These are phyloP conservation scores for Nicotiana knightiana DNA, from an alignment of 257 asterid species.

Conservation along the genomic window DNA sequence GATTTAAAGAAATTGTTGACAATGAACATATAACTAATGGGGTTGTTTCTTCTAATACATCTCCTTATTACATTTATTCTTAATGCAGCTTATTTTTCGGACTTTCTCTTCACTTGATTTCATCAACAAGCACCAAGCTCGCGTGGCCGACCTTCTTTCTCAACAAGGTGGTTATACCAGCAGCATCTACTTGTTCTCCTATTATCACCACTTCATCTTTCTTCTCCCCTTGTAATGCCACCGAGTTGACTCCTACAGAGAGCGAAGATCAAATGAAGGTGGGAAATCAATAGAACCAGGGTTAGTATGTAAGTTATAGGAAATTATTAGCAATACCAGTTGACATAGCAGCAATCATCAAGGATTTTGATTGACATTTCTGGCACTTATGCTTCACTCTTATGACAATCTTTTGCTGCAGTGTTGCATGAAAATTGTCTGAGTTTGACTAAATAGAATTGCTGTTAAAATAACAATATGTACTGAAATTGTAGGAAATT, in stretches of 20 bases:
- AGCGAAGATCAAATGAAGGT: not conserved
- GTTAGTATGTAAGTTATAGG: not conserved
- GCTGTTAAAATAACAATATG: not conserved
- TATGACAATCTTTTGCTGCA: conserved; percentile 34
- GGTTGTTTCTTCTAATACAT: not conserved
- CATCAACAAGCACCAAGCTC: conserved; percentile 28
- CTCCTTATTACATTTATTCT: not conserved
- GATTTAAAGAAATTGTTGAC: not conserved
- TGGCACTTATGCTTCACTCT: conserved; percentile 28
- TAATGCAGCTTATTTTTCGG: not conserved
- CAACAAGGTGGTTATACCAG: conserved; percentile 24
- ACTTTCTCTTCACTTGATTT: conserved; percentile 6
- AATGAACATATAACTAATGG: not conserved
- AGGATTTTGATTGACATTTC: conserved; percentile 39
- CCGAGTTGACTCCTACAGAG: conserved; percentile 36
- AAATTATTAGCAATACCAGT: conserved; percentile 20
- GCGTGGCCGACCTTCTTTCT: conserved; percentile 52
- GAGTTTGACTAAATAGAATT: not conserved
- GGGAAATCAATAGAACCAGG: not conserved
- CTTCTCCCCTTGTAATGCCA: conserved; percentile 30
- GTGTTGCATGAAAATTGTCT: not conserved
- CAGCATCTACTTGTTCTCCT: conserved; percentile 44
- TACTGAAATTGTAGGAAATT: not conserved
- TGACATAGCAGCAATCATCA: conserved; percentile 45
- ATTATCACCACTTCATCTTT: conserved; percentile 34